These are phyloP conservation scores for Macaranga tanarius DNA, from an alignment of 441 rosid genomes.

Conservation along the genomic window DNA sequence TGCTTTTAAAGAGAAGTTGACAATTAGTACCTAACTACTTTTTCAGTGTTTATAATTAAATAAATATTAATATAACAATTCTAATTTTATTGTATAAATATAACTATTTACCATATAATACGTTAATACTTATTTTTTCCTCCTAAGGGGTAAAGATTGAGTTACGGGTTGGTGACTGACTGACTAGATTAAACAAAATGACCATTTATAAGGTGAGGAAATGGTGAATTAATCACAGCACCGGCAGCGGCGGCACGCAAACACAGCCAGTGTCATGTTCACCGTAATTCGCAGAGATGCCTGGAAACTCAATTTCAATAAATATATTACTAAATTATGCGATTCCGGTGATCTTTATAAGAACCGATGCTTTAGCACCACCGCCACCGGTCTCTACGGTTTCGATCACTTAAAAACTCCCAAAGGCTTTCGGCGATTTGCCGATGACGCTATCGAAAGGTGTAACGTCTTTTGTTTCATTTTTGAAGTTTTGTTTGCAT, in stretches of 20 bases:
- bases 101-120: too few relatives aligned
- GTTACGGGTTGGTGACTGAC: background rate
- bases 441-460: constrained; percentile 92
- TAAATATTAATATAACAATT: too few relatives aligned
- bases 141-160: background rate
- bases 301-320: constrained; percentile 18
- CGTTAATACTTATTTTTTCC: too few relatives aligned
- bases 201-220: too few relatives aligned
- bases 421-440: constrained; percentile 82
- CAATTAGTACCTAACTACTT: too few relatives aligned
- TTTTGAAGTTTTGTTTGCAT: background rate
- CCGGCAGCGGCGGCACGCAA: background rate
- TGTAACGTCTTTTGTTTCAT: constrained; percentile 13
- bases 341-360: constrained; percentile 20
- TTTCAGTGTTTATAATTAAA: too few relatives aligned
- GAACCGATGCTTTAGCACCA: constrained; percentile 37
- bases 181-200: too few relatives aligned
- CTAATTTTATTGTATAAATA: too few relatives aligned
- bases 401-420: constrained; percentile 65
- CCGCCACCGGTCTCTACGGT: constrained; percentile 81
- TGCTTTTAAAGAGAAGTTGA: too few relatives aligned
- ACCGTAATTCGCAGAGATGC: constrained; percentile 27
- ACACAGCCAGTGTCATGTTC: constrained; percentile 12
- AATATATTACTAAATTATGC: constrained; percentile 14
- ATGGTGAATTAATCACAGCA: too few relatives aligned